Base-by-base conservation (phyloP, 2,329 filamentous ascomycete genomes). In the Simplicillium aogashimaense region DNA sequence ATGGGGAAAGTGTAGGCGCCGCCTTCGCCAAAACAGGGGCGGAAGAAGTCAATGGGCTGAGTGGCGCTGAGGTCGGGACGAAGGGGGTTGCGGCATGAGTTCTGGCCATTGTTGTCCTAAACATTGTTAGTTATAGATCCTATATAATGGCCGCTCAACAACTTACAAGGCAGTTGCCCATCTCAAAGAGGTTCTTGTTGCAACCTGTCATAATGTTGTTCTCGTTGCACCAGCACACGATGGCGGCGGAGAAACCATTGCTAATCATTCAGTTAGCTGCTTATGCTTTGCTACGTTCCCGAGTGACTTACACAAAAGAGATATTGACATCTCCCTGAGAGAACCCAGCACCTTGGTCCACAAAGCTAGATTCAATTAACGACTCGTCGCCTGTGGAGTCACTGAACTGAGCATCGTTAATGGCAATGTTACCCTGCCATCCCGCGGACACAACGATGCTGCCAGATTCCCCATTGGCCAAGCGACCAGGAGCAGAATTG, bases 181-280 rank as follows among this genome's bases (percentile, higher is more conserved):
- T 6, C 4, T 14, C 13, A 16, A 29, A 39, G 13, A 45, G 35
- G 35, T 45, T 36, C 40, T 45, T 45, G 40, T 35, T 36, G 40
- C 43, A 45, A 16, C 43, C 43, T 8, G 37, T 34, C 14, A 28
- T 30, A n/a, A 36, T 35, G 12, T 38, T 25, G 35, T 45, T 45
- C 37, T 45, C 29, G 37, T 45, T 45, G 43, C 43, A 45, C 36
- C 35, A 37, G 40, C 43, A 45, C 16, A 42, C 34, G 10, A 39
- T 39, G 13, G 43, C 36, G 6, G 41, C 37, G 6, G 37, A 42
- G 20, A 42, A 45, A 11, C 43, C 43, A 25, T 45, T 38, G 6
- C 43, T 45, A 12, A 16, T 30, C 36, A 7, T 16, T 36, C 17
- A 36, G 40, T 28, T 11, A 8, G 18, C 17, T 4, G 10, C 3